Evolutionary conservation across 2,329 filamentous ascomycete species (phyloP).

Genomic region (Furcasterigmium furcatum): DNA sequence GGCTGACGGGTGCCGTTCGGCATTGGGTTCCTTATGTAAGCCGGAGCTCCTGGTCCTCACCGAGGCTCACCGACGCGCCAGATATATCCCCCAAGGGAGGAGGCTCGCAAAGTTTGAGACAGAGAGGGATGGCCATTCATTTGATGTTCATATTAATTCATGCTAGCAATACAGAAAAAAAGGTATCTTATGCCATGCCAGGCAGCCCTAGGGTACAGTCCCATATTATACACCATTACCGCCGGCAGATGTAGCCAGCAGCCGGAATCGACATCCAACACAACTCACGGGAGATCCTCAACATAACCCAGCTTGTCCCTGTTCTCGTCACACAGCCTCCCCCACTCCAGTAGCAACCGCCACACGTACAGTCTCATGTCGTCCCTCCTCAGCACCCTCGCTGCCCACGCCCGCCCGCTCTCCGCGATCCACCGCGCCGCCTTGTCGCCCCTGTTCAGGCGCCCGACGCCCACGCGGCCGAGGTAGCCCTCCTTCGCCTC

Average conservation of each 20-base stretch:
- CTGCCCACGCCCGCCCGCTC: constrained; percentile 57
- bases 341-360: constrained; percentile 57
- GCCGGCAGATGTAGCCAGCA: too few relatives aligned
- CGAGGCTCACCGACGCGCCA: constrained; percentile 11
- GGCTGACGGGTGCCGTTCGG: constrained; percentile 1
- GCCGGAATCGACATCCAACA: too few relatives aligned
- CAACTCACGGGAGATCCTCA: constrained; percentile 39
- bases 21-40: background rate
- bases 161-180: too few relatives aligned
- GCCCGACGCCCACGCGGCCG: constrained; percentile 8
- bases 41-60: background rate
- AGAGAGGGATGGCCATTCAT: too few relatives aligned
- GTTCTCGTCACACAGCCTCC: constrained; percentile 43
- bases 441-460: constrained; percentile 37
- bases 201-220: too few relatives aligned
- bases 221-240: too few relatives aligned
- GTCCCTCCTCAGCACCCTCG: constrained; percentile 57
- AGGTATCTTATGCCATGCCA: too few relatives aligned
- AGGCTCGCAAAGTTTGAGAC: too few relatives aligned
- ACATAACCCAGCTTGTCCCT: constrained; percentile 40
- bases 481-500: constrained; percentile 4
- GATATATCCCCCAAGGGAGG: too few relatives aligned
- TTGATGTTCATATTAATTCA: too few relatives aligned
- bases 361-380: constrained; percentile 67
- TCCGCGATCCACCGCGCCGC: constrained; percentile 59